These are phyloP conservation scores for Castanea mollissima DNA, from an alignment of 306 rosid genomes.

Conservation along the genomic window DNA sequence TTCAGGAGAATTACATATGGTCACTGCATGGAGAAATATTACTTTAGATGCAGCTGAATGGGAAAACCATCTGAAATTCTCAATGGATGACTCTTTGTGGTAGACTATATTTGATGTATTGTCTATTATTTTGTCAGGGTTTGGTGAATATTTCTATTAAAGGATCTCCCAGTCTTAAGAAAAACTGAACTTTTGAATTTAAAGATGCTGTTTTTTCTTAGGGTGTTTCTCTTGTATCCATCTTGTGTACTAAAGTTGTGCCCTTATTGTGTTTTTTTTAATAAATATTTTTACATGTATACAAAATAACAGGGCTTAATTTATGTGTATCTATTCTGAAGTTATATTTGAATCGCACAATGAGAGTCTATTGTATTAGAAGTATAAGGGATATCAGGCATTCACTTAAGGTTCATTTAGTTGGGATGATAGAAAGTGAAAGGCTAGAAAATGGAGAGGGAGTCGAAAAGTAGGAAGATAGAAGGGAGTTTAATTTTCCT, in stretches of 20 bases:
- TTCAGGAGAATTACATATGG: background rate
- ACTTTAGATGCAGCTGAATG: background rate
- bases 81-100: constrained; percentile 96
- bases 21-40: background rate
- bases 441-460: too few species aligned
- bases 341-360: constrained; percentile 64
- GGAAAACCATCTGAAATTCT: constrained; percentile 51
- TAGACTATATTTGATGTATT: constrained; percentile 85
- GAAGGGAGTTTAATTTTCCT: too few species aligned
- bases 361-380: constrained; percentile 98
- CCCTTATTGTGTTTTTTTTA: too few species aligned
- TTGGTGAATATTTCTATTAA: constrained; percentile 15
- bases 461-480: too few species aligned
- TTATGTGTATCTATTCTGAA: constrained; percentile 14
- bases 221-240: background rate
- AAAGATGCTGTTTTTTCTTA: too few species aligned
- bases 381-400: constrained; percentile 96
- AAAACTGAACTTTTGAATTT: background rate
- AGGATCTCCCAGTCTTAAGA: background rate
- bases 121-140: constrained; percentile 88
- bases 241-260: background rate
- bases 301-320: background rate
- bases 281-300: too few species aligned
- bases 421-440: too few species aligned
- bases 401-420: constrained; percentile 61